Conservation (phyloP, 768 basidiomycete species). For the Terana coerulea region DNA sequence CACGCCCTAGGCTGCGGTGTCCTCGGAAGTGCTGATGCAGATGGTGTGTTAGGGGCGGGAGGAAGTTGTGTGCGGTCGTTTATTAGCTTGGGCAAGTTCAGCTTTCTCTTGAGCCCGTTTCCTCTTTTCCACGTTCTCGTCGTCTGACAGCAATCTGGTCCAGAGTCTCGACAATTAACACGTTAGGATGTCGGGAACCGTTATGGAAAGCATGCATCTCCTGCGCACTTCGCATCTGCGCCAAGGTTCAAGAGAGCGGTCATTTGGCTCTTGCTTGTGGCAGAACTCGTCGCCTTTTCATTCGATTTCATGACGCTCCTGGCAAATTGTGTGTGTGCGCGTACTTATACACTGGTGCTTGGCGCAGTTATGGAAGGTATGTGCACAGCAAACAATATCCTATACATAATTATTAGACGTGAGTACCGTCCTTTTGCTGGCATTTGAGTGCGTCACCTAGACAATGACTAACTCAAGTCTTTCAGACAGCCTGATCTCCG, state of each 20-base stretch:
- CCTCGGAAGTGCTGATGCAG: no score
- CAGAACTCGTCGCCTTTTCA: background rate
- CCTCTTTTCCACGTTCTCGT: no score
- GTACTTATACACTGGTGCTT: background rate
- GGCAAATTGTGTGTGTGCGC: background rate
- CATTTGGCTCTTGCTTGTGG: background rate
- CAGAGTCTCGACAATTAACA: background rate
- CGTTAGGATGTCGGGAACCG: background rate
- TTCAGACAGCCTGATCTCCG: background rate
- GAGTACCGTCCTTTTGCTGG: background rate
- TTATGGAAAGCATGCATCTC: background rate
- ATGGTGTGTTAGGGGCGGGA: no score
- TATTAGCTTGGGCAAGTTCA: no score
- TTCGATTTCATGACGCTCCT: conserved; percentile 1
- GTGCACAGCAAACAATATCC: background rate
- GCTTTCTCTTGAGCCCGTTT: no score
- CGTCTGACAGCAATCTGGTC: no score
- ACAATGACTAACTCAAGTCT: background rate
- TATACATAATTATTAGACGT: background rate
- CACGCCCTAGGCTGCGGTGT: no score
- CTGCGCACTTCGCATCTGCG: conserved; percentile 5
- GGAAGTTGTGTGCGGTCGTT: no score
- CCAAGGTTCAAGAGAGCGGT: conserved; percentile 1
- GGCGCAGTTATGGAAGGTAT: conserved; percentile 8
- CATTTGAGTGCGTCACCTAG: background rate